Conservation (phyloP, 2,329 filamentous ascomycete genomes). For the Rutstroemia sydowiana region DNA sequence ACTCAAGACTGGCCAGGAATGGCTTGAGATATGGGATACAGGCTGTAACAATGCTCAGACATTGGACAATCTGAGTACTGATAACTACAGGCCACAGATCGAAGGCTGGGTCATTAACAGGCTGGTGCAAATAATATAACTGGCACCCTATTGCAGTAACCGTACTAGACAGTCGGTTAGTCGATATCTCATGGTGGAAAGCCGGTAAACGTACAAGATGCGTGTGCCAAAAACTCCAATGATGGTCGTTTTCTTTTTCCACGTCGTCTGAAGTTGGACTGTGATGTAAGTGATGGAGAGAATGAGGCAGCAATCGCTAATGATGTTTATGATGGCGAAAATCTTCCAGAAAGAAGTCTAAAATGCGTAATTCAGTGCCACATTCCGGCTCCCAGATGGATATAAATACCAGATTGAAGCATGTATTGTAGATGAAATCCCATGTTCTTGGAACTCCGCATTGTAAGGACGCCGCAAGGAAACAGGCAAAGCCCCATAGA, state of each 20-base stretch:
- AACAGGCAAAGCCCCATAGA: slow-evolving; percentile 4
- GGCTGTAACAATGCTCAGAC: slow-evolving; percentile 5
- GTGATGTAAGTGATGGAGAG: slow-evolving; percentile 2
- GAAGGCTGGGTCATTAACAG: background rate
- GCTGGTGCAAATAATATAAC: slow-evolving; percentile 1
- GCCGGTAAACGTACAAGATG: background rate
- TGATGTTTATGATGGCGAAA: slow-evolving; percentile 1
- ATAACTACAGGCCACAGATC: background rate
- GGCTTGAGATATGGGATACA: slow-evolving; percentile 6
- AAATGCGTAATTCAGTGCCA: background rate
- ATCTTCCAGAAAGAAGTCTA: slow-evolving; percentile 7
- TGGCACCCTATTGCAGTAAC: slow-evolving; percentile 2
- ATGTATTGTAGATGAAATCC: background rate
- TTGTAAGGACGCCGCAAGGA: slow-evolving; percentile 3
- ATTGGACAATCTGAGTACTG: slow-evolving; percentile 1
- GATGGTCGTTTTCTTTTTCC: background rate
- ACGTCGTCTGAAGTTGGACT: slow-evolving; percentile 1
- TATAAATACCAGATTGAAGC: slow-evolving; percentile 3
- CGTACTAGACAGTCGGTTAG: slow-evolving; percentile 2
- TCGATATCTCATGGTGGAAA: background rate
- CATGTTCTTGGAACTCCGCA: slow-evolving; percentile 1
- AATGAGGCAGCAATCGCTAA: slow-evolving; percentile 3
- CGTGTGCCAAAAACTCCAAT: slow-evolving; percentile 9
- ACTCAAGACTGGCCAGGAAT: slow-evolving; percentile 3
- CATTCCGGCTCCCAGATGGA: background rate